Evolutionary conservation across 257 asterid species (phyloP).

Genomic region (Gentiana macrophylla): DNA sequence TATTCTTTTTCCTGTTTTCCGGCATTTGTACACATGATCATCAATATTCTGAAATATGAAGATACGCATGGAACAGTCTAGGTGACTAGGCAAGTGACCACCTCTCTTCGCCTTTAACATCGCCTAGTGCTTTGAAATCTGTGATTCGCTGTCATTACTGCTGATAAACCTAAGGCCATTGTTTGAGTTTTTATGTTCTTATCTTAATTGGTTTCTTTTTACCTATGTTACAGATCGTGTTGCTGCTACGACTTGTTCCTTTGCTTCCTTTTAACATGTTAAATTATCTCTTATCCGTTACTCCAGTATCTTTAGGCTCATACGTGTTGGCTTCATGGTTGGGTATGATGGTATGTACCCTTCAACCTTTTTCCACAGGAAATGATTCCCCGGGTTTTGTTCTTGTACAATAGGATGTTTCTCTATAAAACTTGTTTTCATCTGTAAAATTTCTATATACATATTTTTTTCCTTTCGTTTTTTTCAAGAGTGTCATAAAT

Average conservation of each 20-base stretch:
- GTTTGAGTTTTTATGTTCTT: not conserved
- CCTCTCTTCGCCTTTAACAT: no score
- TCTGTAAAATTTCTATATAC: not conserved
- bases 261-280: slow-evolving; percentile 90
- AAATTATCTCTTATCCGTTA: slow-evolving; percentile 93
- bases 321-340: slow-evolving; percentile 96
- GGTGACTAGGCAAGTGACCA: no score
- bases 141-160: not conserved
- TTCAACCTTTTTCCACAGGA: not conserved
- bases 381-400: not conserved
- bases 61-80: no score
- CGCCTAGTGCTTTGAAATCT: no score
- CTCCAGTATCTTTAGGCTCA: slow-evolving; percentile 74
- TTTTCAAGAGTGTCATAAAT: slow-evolving; percentile 7
- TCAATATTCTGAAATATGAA: no score
- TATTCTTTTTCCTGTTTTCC: no score
- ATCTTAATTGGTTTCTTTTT: not conserved
- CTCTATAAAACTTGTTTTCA: not conserved
- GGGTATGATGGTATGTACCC: slow-evolving; percentile 88
- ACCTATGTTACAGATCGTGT: slow-evolving; percentile 54
- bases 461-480: not conserved
- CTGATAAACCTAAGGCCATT: not conserved
- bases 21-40: no score
- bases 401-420: not conserved
- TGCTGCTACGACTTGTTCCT: slow-evolving; percentile 93